Evolutionary conservation across 495 filamentous ascomycete genomes (phyloP), one percentile per base, ranked within the genome.

Genomic region (Penicillium malachiteum): DNA sequence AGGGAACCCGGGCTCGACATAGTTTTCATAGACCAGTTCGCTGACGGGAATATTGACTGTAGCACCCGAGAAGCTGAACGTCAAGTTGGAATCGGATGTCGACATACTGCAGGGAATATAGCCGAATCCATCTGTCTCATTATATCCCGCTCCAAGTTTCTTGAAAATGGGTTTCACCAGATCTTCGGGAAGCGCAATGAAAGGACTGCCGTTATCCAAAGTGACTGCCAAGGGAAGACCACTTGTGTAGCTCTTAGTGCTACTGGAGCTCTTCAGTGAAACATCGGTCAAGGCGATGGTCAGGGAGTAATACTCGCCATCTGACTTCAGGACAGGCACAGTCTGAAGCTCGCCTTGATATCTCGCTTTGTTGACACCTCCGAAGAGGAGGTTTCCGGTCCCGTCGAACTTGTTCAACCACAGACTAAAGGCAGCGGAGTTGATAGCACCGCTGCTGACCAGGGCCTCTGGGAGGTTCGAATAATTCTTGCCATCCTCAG

Each of bases 311-410:
- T 81, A 87, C 40, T 75, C 55, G 37, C 77, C 78, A 18, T 60
- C 57, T 45, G 37, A 50, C 8, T 65, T 67, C 50, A 88, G 78
- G 58, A 96, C 79, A 7, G 91, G 90, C 0, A 96, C 75, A 10
- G 85, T 90, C 35, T 78, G 70, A 3, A 96, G 83, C 3, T 73
- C 61, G 34, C 88, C 89, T 0, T 63, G 63, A 74, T 86, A 96
- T 63, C 89, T 86, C 11, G 78, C 86, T 9, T 83, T 86, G 74
- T 96, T 87, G 55, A 96, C 82, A 48, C 91, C 92, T 21, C 92
- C 92, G 62, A 96, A 96, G 12, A 96, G 79, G 54, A 96, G 87
- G 59, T 79, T 84, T 31, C 92, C 92, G n/a, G 78, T 85, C 59
- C 74, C 75, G 52, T 85, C 78, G 1, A 92, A 78, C 59, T 92